Percentiles rank a stretch among this genome's conserved stretches.
These are phyloP conservation scores for Apiospora arundinis DNA, from an alignment of 2,329 filamentous ascomycete genomes.

Conservation along the genomic window DNA sequence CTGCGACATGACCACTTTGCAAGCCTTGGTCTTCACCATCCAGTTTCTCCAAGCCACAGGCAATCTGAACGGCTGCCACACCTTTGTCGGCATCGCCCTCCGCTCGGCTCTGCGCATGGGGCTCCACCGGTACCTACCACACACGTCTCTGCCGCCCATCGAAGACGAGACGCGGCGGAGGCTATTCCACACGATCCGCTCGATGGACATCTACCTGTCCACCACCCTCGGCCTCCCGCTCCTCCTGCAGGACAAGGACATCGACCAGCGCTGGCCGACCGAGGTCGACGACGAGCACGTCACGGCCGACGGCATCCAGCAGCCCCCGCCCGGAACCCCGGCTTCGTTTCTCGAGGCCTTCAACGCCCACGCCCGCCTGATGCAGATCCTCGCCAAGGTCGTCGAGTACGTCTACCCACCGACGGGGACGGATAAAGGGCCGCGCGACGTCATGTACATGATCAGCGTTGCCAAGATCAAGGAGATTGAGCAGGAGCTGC, in stretches of 20 bases:
- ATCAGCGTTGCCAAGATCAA: constrained; percentile 66
- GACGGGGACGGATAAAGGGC: constrained; percentile 54
- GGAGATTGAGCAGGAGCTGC: constrained; percentile 65
- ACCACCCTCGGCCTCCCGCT: constrained; percentile 68
- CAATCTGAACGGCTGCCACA: constrained; percentile 77
- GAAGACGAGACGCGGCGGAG: constrained; percentile 65
- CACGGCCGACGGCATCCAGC: constrained; percentile 57
- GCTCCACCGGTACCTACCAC: constrained; percentile 71
- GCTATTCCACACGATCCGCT: constrained; percentile 69
- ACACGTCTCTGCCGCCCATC: constrained; percentile 63
- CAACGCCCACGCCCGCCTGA: constrained; percentile 65
- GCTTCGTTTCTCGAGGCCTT: constrained; percentile 63
- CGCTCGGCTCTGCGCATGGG: constrained; percentile 75
- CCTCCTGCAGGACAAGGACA: constrained; percentile 63
- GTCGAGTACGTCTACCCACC: constrained; percentile 68
- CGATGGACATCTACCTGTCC: constrained; percentile 71
- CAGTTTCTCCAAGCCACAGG: constrained; percentile 78
- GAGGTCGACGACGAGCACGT: constrained; percentile 71
- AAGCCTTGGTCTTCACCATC: constrained; percentile 77
- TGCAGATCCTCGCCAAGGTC: constrained; percentile 65
- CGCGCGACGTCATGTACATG: constrained; percentile 54
- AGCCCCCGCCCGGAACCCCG: constrained; percentile 55
- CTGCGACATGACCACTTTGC: constrained; percentile 72
- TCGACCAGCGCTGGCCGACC: constrained; percentile 66
- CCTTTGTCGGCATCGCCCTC: constrained; percentile 76